Conservation (phyloP, 2,329 filamentous ascomycete species). For the Fusarium avenaceum region DNA sequence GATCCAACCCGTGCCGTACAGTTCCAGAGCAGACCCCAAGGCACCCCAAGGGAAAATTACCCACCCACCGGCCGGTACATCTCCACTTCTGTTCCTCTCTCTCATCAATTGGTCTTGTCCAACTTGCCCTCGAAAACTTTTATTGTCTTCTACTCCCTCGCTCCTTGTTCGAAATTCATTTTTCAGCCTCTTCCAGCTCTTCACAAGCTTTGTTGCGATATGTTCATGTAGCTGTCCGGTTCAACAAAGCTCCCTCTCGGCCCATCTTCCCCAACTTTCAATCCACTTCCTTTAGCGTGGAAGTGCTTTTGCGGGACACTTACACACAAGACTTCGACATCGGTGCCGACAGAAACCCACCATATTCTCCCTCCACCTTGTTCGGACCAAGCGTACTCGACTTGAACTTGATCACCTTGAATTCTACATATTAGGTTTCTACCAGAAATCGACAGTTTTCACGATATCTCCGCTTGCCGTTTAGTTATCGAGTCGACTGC, state of each 20-base stretch:
- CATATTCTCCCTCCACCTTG: slow-evolving; percentile 29
- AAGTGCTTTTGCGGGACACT: slow-evolving; percentile 38
- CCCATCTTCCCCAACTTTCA: slow-evolving; percentile 40
- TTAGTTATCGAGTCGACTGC: slow-evolving; percentile 22
- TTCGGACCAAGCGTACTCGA: slow-evolving; percentile 26
- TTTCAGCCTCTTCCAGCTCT: slow-evolving; percentile 48
- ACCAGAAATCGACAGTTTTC: slow-evolving; percentile 18
- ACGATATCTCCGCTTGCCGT: slow-evolving; percentile 5
- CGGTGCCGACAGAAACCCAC: slow-evolving; percentile 34
- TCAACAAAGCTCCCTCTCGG: slow-evolving; percentile 41
- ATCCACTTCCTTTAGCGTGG: slow-evolving; percentile 45
- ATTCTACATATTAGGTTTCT: slow-evolving; percentile 16
- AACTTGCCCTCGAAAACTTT: slow-evolving; percentile 52
- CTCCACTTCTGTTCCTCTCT: slow-evolving; percentile 49
- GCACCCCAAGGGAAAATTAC: slow-evolving; percentile 48
- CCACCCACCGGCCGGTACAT: slow-evolving; percentile 48
- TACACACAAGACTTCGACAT: slow-evolving; percentile 42
- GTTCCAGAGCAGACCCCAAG: slow-evolving; percentile 44
- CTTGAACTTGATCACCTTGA: slow-evolving; percentile 16
- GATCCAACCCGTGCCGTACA: slow-evolving; percentile 43
- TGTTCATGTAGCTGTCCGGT: slow-evolving; percentile 48
- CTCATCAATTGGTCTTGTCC: slow-evolving; percentile 51
- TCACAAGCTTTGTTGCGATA: slow-evolving; percentile 45
- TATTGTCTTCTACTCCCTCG: slow-evolving; percentile 44
- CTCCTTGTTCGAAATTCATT: slow-evolving; percentile 32